phyloP scores from a whole-genome alignment of 352 stramenopile genomes.

The Globisporangium okanoganense region DNA sequence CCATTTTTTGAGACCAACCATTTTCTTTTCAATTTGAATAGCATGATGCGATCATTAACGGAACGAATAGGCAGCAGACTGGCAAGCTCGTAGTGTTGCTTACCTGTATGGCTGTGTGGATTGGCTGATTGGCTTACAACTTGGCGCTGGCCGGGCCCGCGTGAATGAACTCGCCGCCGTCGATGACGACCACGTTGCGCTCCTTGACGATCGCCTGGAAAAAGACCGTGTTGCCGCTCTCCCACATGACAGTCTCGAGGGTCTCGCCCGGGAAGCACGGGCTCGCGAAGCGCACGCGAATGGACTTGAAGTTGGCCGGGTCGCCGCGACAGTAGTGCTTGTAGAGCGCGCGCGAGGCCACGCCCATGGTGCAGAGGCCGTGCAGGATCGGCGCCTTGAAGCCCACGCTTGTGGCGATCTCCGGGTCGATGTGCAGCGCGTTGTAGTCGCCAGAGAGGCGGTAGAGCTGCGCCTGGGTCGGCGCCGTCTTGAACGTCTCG shows the following conservation, averaged over 20 bases:
- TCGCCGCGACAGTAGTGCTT: slow-evolving; percentile 75
- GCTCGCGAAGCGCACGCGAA: slow-evolving; percentile 86
- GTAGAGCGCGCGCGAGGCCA: slow-evolving; percentile 76
- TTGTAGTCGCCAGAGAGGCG: slow-evolving; percentile 95
- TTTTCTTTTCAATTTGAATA: neutral
- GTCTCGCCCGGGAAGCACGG: slow-evolving; percentile 86
- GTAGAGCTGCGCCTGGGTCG: slow-evolving; percentile 88
- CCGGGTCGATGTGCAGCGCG: slow-evolving; percentile 90
- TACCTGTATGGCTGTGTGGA: neutral
- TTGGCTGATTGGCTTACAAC: neutral
- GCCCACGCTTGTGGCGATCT: slow-evolving; percentile 66
- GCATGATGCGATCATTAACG: neutral
- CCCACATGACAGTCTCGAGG: slow-evolving; percentile 84
- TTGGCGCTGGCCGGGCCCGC: slow-evolving; percentile 7
- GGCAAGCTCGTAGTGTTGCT: neutral
- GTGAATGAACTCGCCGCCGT: slow-evolving; percentile 78
- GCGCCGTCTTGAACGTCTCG: slow-evolving; percentile 63
- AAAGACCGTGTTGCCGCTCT: slow-evolving; percentile 43
- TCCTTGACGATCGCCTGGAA: slow-evolving; percentile 80
- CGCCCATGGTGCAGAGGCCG: slow-evolving; percentile 92
- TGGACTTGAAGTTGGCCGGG: slow-evolving; percentile 68
- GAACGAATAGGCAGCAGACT: neutral
- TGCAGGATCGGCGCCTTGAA: slow-evolving; percentile 91
- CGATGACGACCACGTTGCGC: slow-evolving; percentile 68
- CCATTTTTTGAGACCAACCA: neutral